Percentiles rank a stretch among this genome's conserved stretches.
Conservation (phyloP, 1,139 yeast species). For the Hansenula sp. region DNA sequence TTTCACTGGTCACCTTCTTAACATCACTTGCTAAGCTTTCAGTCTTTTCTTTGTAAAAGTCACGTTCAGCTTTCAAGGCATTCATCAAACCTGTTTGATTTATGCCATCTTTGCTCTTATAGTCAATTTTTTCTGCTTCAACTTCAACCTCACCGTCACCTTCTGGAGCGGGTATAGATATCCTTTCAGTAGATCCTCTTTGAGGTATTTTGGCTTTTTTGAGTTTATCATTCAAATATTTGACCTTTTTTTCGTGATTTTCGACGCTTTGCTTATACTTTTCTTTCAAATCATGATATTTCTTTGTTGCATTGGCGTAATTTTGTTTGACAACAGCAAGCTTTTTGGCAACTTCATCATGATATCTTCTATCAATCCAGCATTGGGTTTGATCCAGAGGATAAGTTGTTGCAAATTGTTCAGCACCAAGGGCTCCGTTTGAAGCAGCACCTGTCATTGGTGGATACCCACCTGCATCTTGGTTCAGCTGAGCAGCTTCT, state of each 20-base stretch:
- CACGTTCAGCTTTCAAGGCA: slow-evolving; percentile 10
- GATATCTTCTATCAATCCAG: slow-evolving; percentile 1
- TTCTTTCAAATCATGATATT: slow-evolving; percentile 5
- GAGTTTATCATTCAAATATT: slow-evolving; percentile 2
- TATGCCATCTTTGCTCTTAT: neutral
- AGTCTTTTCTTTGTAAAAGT: slow-evolving; percentile 5
- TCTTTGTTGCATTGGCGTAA: neutral
- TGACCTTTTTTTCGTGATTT: slow-evolving; percentile 3
- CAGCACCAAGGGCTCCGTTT: neutral
- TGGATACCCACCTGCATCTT: neutral
- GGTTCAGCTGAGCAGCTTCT: neutral
- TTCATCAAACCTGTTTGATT: neutral
- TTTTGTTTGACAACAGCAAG: neutral
- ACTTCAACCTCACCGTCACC: slow-evolving; percentile 14
- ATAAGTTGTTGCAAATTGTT: neutral
- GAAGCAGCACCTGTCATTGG: neutral
- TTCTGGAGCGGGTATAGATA: slow-evolving; percentile 2
- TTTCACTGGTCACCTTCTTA: slow-evolving; percentile 4
- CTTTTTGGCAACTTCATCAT: slow-evolving; percentile 1
- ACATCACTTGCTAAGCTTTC: slow-evolving; percentile 3
- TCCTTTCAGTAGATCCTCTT: slow-evolving; percentile 1
- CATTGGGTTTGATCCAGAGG: neutral
- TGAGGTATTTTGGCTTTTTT: slow-evolving; percentile 10
- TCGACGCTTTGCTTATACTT: neutral
- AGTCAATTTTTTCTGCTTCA: slow-evolving; percentile 12